Percentiles rank a stretch among this genome's conserved stretches.
Conservation (phyloP, 2,329 filamentous ascomycete genomes). For the Fusarium sambucinum region DNA sequence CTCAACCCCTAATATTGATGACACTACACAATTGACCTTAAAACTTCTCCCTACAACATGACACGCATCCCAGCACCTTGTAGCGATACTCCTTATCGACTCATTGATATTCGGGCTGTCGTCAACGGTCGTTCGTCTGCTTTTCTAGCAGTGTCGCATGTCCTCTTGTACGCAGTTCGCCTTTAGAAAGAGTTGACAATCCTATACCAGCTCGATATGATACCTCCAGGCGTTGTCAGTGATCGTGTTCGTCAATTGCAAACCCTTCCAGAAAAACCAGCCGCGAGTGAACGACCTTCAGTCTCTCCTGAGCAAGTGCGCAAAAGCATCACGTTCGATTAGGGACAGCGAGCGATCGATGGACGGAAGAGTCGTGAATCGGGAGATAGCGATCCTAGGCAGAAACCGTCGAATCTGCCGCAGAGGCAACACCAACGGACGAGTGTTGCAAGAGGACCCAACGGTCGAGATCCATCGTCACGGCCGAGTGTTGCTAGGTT, state of each 20-base stretch:
- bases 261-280: conserved; percentile 36
- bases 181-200: conserved; percentile 13
- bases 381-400: conserved; percentile 43
- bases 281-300: conserved; percentile 7
- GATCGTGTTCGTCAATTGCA: conserved; percentile 49
- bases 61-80: conserved; percentile 14
- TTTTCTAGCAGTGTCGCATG: conserved; percentile 32
- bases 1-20: neutral
- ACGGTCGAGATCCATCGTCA: conserved; percentile 5
- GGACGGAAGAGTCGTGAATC: conserved; percentile 46
- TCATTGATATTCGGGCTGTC: conserved; percentile 15
- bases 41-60: conserved; percentile 22
- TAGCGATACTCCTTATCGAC: conserved; percentile 21
- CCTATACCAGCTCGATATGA: conserved; percentile 23
- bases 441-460: neutral
- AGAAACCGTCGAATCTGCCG: conserved; percentile 31
- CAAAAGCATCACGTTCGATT: conserved; percentile 47
- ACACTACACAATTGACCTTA: neutral
- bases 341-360: conserved; percentile 46
- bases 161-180: conserved; percentile 10
- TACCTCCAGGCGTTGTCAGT: conserved; percentile 48
- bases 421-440: conserved; percentile 23
- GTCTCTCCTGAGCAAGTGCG: conserved; percentile 36
- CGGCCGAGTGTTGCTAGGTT: conserved; percentile 27
- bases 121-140: conserved; percentile 3